Conservation (phyloP, 2,329 filamentous ascomycete genomes). For the Fusarium sp. region DNA sequence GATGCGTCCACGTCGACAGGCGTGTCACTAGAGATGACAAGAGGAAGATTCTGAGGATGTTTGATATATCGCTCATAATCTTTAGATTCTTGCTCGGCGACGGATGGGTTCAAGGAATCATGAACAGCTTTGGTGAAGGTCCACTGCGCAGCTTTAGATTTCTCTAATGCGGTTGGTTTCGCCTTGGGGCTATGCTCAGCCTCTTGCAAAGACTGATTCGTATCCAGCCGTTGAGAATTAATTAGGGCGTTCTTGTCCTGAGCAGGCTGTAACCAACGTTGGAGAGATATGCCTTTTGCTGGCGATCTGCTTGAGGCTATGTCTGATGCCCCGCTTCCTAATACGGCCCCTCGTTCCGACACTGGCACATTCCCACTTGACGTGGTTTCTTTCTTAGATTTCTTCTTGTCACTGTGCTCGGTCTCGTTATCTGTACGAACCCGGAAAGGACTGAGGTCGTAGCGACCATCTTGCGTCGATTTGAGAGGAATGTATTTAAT, state of each 20-base stretch:
- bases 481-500: conserved; percentile 85
- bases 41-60: conserved; percentile 88
- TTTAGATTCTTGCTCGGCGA: conserved; percentile 79
- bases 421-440: conserved; percentile 76
- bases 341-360: conserved; percentile 40
- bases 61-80: conserved; percentile 92
- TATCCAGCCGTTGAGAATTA: conserved; percentile 28
- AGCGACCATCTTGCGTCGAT: conserved; percentile 77
- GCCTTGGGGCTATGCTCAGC: conserved; percentile 54
- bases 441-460: conserved; percentile 89
- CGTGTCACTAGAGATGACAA: conserved; percentile 79
- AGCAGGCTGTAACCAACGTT: conserved; percentile 71
- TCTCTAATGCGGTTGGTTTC: conserved; percentile 75
- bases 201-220: conserved; percentile 33
- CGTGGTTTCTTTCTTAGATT: conserved; percentile 75
- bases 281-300: conserved; percentile 66
- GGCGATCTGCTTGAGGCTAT: conserved; percentile 55
- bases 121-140: conserved; percentile 88
- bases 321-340: conserved; percentile 58
- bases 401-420: conserved; percentile 72
- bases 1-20: conserved; percentile 69
- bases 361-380: conserved; percentile 72
- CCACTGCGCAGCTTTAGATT: conserved; percentile 86
- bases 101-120: conserved; percentile 86
- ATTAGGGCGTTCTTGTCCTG: conserved; percentile 52